Percentiles rank a stretch among this genome's conserved stretches.
Conservation (phyloP, 2,329 filamentous ascomycete genomes). For the Colletotrichum sp. region DNA sequence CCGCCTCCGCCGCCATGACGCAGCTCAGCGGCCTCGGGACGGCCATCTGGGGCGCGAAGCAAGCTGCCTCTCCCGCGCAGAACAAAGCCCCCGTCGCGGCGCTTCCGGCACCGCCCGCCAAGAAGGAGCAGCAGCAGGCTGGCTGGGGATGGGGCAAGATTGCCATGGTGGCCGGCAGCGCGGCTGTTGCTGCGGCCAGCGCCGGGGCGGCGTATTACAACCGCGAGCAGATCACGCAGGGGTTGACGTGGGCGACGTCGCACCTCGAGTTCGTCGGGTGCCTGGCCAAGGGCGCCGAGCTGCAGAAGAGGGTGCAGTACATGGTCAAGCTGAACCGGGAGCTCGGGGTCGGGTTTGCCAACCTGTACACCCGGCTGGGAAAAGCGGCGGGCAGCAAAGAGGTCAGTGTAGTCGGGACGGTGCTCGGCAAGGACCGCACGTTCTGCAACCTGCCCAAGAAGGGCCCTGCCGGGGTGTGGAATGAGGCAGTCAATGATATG, state of each 20-base stretch:
- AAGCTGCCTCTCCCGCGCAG: constrained; percentile 32
- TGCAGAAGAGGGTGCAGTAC: constrained; percentile 74
- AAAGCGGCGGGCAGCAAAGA: constrained; percentile 63
- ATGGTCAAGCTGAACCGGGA: constrained; percentile 70
- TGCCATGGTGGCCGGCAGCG: constrained; percentile 85
- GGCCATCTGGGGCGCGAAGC: constrained; percentile 66
- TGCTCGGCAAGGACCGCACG: constrained; percentile 76
- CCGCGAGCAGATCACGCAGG: constrained; percentile 77
- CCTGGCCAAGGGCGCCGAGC: constrained; percentile 81
- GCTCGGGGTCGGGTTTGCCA: constrained; percentile 77
- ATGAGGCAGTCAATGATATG: constrained; percentile 77
- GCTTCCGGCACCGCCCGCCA: constrained; percentile 38
- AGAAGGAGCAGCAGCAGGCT: constrained; percentile 31
- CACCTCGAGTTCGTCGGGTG: constrained; percentile 95
- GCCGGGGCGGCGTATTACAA: constrained; percentile 87
- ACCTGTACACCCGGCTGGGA: constrained; percentile 87
- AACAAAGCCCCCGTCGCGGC: constrained; percentile 36
- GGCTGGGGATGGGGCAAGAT: constrained; percentile 86
- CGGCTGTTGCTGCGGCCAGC: constrained; percentile 80
- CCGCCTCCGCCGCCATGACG: constrained; percentile 71
- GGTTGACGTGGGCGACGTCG: constrained; percentile 82
- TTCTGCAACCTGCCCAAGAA: constrained; percentile 84
- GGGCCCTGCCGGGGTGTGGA: constrained; percentile 62
- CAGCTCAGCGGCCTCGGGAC: constrained; percentile 70
- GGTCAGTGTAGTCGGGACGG: constrained; percentile 58